Percentiles rank a stretch among this genome's conserved stretches.
Evolutionary conservation across 148 eudicot genomes (phyloP).

Genomic region (Gaultheria prostrata): DNA sequence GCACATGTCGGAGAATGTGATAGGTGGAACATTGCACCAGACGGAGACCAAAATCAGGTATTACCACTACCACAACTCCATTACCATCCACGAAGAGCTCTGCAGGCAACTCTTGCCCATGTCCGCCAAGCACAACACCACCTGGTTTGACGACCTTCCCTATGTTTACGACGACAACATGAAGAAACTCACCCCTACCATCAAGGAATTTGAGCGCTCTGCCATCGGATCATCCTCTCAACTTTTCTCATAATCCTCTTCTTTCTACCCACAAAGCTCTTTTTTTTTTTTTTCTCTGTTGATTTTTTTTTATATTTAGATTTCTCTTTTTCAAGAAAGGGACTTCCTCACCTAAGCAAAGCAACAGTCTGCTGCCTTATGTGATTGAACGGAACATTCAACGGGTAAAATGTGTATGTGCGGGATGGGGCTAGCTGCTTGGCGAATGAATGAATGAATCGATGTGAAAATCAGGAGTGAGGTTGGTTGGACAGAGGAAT

Average conservation of each 20-base stretch:
- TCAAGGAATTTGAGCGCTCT: slow-evolving; percentile 54
- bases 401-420: neutral
- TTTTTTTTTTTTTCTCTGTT: neutral
- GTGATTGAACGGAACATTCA: neutral
- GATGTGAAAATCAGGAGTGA: neutral
- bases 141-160: slow-evolving; percentile 34
- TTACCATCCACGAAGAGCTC: slow-evolving; percentile 42
- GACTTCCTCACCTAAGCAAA: neutral
- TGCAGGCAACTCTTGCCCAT: slow-evolving; percentile 47
- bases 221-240: slow-evolving; percentile 24
- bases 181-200: slow-evolving; percentile 44
- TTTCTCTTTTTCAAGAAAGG: neutral
- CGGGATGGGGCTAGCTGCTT: neutral
- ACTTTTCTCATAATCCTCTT: neutral
- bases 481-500: neutral
- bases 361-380: neutral
- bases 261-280: neutral
- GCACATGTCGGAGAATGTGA: slow-evolving; percentile 59
- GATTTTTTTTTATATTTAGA: neutral
- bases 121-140: slow-evolving; percentile 30
- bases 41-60: slow-evolving; percentile 54
- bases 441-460: neutral
- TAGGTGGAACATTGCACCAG: slow-evolving; percentile 41
- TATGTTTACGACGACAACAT: slow-evolving; percentile 54
- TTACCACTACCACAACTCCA: slow-evolving; percentile 60